Conservation (phyloP, 2,329 filamentous ascomycete genomes). For the Juglanconis oblonga region DNA sequence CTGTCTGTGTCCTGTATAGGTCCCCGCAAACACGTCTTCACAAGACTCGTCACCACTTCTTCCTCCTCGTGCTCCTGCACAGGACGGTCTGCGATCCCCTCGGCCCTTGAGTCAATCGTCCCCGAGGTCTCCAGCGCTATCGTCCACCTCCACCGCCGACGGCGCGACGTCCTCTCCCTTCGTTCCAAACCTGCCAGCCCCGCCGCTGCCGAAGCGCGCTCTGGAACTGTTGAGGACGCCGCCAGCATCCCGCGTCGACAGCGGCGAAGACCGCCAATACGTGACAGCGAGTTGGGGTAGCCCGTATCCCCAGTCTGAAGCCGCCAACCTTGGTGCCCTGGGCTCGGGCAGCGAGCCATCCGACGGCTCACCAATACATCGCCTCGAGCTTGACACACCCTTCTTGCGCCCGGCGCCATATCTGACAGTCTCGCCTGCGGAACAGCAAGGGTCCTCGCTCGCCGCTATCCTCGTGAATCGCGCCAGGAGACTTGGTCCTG, state of each 20-base stretch:
- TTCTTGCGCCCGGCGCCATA: slow-evolving; percentile 57
- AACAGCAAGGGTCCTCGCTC: slow-evolving; percentile 34
- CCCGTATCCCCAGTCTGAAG: slow-evolving; percentile 71
- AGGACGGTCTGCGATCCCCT: slow-evolving; percentile 48
- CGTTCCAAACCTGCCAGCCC: slow-evolving; percentile 56
- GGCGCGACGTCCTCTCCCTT: slow-evolving; percentile 54
- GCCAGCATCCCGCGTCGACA: slow-evolving; percentile 31
- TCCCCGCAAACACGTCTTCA: slow-evolving; percentile 54
- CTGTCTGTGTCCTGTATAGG: slow-evolving; percentile 26
- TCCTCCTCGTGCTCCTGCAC: slow-evolving; percentile 60
- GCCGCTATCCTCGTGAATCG: slow-evolving; percentile 62
- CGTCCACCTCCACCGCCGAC: slow-evolving; percentile 60
- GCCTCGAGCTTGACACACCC: slow-evolving; percentile 59
- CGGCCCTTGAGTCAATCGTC: slow-evolving; percentile 33
- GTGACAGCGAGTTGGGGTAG: slow-evolving; percentile 87
- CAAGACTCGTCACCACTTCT: slow-evolving; percentile 44
- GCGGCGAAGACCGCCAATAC: slow-evolving; percentile 41
- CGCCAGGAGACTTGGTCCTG: slow-evolving; percentile 47
- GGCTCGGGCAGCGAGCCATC: slow-evolving; percentile 59
- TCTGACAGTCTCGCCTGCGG: slow-evolving; percentile 33
- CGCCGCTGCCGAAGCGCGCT: slow-evolving; percentile 55
- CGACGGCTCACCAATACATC: slow-evolving; percentile 59
- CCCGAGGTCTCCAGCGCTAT: slow-evolving; percentile 58
- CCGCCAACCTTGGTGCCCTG: slow-evolving; percentile 43
- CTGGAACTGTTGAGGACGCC: slow-evolving; percentile 56